Base-by-base conservation (phyloP, 345 rosid species). In the Eucalyptus erythrocorys region DNA sequence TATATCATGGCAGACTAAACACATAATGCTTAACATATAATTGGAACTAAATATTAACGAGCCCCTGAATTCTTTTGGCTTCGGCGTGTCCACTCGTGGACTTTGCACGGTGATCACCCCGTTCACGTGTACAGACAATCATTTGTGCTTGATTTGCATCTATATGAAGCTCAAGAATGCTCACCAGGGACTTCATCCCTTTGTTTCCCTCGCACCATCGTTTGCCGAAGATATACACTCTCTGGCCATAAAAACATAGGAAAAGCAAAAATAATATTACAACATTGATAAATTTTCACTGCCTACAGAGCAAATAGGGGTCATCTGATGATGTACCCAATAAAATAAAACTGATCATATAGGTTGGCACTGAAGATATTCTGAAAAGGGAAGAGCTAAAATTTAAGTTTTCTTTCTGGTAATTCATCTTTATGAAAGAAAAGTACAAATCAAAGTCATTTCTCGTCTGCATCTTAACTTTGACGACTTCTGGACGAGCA, bases 141-240 rank as follows among this genome's bases (percentile, higher is more conserved):
- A 17, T 47, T 49, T 47, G 61, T 26, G 14, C 57, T 45, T 85
- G 87, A 48, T 30, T 68, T 17, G 81, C 81, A 68, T 68, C 43
- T 17, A 16, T 68, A 68, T 34, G 24, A 68, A 68, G 81, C 81
- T 68, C 81, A 68, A 68, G 43, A 34, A 40, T 90, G 90, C 95
- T 92, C 91, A 97, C 99, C 99, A 97, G 90, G 81, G 95, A 93
- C 92, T 97, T 97, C 99, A 97, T 97, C 95, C 94, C 94, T 93
- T 96, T 97, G 94, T 97, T 94, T 92, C 99, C 99, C 91, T 97
- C 99, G 81, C 97, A 96, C 92, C 91, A 92, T 89, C 99, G 98
- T 92, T 95, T 96, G 27, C 99, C 99, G 89, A 97, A 96, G 79
- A 94, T 93, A 92, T 95, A 97, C 53, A 96, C 99, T 59, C 98